Percentiles rank a stretch among this genome's conserved stretches.
phyloP scores from a whole-genome alignment of 2,329 filamentous ascomycete species.

The Drechslera avenae region DNA sequence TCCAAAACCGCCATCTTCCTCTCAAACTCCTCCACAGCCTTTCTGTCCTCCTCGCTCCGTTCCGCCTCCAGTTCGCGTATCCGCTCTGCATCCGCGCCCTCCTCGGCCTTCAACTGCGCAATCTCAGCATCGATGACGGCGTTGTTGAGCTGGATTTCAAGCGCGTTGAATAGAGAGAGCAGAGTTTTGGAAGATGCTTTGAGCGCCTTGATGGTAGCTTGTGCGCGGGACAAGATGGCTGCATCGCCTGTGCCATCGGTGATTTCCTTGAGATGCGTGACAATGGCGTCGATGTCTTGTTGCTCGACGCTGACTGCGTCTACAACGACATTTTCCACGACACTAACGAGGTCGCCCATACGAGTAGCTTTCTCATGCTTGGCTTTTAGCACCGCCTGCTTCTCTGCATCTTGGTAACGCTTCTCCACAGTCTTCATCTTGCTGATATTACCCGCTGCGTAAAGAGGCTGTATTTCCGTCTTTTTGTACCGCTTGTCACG shows the following conservation, averaged over 20 bases:
- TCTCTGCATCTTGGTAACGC: slow-evolving; percentile 57
- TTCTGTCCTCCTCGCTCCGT: slow-evolving; percentile 41
- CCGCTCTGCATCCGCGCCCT: slow-evolving; percentile 50
- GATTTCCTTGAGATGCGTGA: slow-evolving; percentile 49
- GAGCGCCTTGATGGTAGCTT: slow-evolving; percentile 42
- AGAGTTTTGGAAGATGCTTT: slow-evolving; percentile 47
- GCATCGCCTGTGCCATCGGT: slow-evolving; percentile 38
- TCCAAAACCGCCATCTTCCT: slow-evolving; percentile 50
- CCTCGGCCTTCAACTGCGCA: slow-evolving; percentile 56
- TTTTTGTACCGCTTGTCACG: slow-evolving; percentile 61
- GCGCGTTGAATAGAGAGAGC: slow-evolving; percentile 52
- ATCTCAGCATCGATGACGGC: slow-evolving; percentile 61
- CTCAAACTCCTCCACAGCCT: slow-evolving; percentile 41
- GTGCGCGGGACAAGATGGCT: slow-evolving; percentile 32
- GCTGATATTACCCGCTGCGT: slow-evolving; percentile 57
- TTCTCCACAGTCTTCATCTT: slow-evolving; percentile 56
- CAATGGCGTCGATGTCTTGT: slow-evolving; percentile 55
- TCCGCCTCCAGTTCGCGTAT: slow-evolving; percentile 47
- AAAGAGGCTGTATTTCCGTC: slow-evolving; percentile 58
- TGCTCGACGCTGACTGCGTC: slow-evolving; percentile 59
- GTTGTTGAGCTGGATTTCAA: slow-evolving; percentile 58
- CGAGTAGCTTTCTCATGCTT: slow-evolving; percentile 57
- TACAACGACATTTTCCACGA: slow-evolving; percentile 58
- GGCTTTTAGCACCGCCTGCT: slow-evolving; percentile 55
- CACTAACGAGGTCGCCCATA: slow-evolving; percentile 56